Evolutionary conservation across 2,329 filamentous ascomycete species (phyloP), one percentile per base, ranked within the genome.

Genomic region (Sclerotiophoma versabilis): DNA sequence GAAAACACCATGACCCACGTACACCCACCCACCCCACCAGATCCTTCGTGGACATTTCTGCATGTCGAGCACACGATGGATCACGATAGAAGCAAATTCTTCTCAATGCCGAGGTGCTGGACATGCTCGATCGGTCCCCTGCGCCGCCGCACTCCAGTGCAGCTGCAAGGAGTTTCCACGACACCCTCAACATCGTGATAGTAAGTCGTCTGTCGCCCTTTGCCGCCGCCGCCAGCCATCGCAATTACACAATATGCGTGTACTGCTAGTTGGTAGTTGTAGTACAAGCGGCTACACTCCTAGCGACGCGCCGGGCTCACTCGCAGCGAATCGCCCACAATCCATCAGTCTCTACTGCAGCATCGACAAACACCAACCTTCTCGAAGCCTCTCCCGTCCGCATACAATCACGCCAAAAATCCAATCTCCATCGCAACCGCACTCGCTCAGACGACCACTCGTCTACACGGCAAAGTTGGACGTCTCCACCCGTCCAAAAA

Each of bases 21-120:
- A 36, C 22, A 23, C 14, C 8, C 29, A 23, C 39, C 1, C 32
- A 34, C 47, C 22, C 39, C 32, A 44, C 32, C 26, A 26, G 33
- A 51, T 51, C 48, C 48, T 51, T 45, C 33, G 33, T 38, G 48
- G 38, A 20, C 38, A 20, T 32, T 32, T 41, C 48, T 45, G 41
- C 39, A n/a, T 25, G 37, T 10, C 38, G n/a, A 32, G 15, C 22
- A 23, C 30, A 14, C 25, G 33, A 39, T 41, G 17, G 47, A 44
- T n/a, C 15, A 17, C 25, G 38, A 43, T 43, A 30, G 19, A 41
- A 25, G 41, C 33, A 32, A 38, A 37, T 11, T 44, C 19, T n/a
- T 39, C 39, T 33, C 48, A 12, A 23, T 20, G 39, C 48, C 48
- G 39, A 38, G 39, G 32, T 32, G 48, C n/a, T n/a, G n/a, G n/a